Evolutionary conservation across 2,329 filamentous ascomycete genomes (phyloP), one percentile per base, ranked within the genome.

Genomic region (Alternaria brassicicola): DNA sequence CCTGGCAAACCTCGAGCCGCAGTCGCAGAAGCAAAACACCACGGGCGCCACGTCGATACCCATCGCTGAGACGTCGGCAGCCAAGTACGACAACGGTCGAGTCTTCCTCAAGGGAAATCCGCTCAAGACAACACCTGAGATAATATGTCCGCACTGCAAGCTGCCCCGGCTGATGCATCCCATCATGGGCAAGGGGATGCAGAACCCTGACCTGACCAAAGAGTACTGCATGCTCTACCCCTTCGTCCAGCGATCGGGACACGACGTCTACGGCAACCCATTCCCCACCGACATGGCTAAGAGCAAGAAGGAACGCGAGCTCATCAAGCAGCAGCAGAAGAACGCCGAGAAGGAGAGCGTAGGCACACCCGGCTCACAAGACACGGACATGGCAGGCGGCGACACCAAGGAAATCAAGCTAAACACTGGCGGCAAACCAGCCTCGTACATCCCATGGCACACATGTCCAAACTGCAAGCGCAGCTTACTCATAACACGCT

Each of bases 241-340:
- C 0, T 93, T 89, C 81, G 90, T 92, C 60, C 86, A 91, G 66
- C 88, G 90, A 73, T 83, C 87, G 2, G 89, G 89, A 59, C 90
- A 88, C 78, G 90, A 94, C 76, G 91, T 93, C 64, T 93, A 93
- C 76, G 90, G 89, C 49, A 91, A 93, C 77, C 91, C 89, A 26
- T 93, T 91, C 84, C 88, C 91, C 13, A 88, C 87, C 17, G 88
- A 89, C 21, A 85, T 89, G 59, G 90, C 89, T 59, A 91, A 90
- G 81, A 92, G 89, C 66, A 83, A 78, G 84, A 92, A 91, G 82
- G 89, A 88, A 74, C 87, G 88, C 80, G 86, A 88, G 74, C 70
- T 79, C 51, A 73, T 78, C 55, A 75, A 79, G 71, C 68, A 80
- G 64, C 73, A 79, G 68, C 70, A 79, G 60, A 77, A 77, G 64